phyloP scores from a whole-genome alignment of 2,329 filamentous ascomycete genomes.

The Aspergillaceae sp. region DNA sequence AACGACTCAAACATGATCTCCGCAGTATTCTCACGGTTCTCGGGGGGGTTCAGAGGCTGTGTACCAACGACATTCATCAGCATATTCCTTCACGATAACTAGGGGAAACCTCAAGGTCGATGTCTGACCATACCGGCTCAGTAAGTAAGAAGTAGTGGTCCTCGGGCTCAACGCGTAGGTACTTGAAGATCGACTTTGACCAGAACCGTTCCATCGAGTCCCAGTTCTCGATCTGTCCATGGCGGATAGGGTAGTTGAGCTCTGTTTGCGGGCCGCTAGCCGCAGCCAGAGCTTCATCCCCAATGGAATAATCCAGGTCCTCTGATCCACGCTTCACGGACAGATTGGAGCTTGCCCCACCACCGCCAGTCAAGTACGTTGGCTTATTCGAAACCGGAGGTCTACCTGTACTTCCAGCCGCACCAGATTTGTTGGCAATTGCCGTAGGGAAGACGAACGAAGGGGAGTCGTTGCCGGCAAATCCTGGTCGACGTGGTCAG shows the following conservation, averaged over 20 bases:
- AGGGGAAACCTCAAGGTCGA: not conserved
- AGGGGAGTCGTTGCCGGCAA: conserved; percentile 97
- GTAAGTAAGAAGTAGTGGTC: conserved; percentile 98
- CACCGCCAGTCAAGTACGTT: conserved; percentile 84
- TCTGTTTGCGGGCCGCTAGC: conserved; percentile 84
- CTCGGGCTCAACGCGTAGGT: conserved; percentile 93
- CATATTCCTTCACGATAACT: conserved; percentile 2
- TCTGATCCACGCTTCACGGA: conserved; percentile 92
- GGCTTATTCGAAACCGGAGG: conserved; percentile 91
- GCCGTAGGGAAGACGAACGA: conserved; percentile 99
- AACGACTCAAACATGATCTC: conserved; percentile 99
- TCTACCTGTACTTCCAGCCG: conserved; percentile 67
- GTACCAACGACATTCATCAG: not conserved
- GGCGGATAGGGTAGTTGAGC: conserved; percentile 92
- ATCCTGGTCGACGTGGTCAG: conserved; percentile 54
- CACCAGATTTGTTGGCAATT: conserved; percentile 84
- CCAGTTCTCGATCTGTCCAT: conserved; percentile 99
- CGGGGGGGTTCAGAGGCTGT: conserved; percentile 90
- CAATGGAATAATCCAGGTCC: conserved; percentile 97
- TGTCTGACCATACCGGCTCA: conserved; percentile 62
- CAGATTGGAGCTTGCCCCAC: conserved; percentile 72
- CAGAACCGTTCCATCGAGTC: conserved; percentile 99
- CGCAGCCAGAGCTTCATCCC: conserved; percentile 85
- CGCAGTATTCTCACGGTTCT: conserved; percentile 97
- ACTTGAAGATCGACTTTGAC: conserved; percentile 99